A percentile compares a stretch with the other conserved stretches of the same genome.
phyloP scores from a whole-genome alignment of 2,329 filamentous ascomycete genomes.

The Colletotrichum tofieldiae region DNA sequence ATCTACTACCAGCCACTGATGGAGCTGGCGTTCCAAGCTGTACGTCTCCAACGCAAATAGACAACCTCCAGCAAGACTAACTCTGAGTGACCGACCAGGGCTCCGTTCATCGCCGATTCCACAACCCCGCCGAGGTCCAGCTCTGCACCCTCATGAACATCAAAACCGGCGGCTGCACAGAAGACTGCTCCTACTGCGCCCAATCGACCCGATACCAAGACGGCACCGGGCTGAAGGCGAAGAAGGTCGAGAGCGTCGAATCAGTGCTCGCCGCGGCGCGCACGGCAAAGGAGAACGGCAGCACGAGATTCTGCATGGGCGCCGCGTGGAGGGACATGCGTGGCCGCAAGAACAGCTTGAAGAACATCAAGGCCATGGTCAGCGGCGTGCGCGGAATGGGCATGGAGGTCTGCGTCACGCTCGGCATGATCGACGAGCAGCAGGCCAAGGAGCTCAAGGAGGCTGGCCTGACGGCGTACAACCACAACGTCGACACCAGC shows the following conservation, averaged over 20 bases:
- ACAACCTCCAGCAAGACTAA: slow-evolving; percentile 8
- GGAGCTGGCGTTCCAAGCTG: slow-evolving; percentile 82
- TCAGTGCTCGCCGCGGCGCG: slow-evolving; percentile 85
- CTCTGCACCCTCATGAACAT: slow-evolving; percentile 98
- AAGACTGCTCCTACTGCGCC: slow-evolving; percentile 94
- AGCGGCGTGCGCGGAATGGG: slow-evolving; percentile 83
- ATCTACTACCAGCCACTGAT: slow-evolving; percentile 88
- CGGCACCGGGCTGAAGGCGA: slow-evolving; percentile 84
- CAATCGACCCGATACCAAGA: slow-evolving; percentile 86
- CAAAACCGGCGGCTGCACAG: slow-evolving; percentile 92
- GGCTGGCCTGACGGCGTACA: slow-evolving; percentile 91
- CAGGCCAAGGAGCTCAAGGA: slow-evolving; percentile 88
- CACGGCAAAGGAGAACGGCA: slow-evolving; percentile 85
- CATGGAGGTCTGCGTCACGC: slow-evolving; percentile 94
- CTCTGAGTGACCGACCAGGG: slow-evolving; percentile 64
- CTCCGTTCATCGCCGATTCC: slow-evolving; percentile 86
- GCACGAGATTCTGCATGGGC: slow-evolving; percentile 95
- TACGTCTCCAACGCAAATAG: slow-evolving; percentile 57
- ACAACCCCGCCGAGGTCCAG: slow-evolving; percentile 87
- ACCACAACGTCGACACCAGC: slow-evolving; percentile 94
- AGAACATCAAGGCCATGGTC: slow-evolving; percentile 91
- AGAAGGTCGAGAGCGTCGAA: slow-evolving; percentile 84
- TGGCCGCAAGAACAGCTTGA: slow-evolving; percentile 85
- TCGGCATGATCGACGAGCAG: slow-evolving; percentile 89
- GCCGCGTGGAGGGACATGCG: slow-evolving; percentile 96